These are phyloP conservation scores for Vickermania ingenoplastis DNA, from an alignment of 208 protist genomes.

Conservation along the genomic window DNA sequence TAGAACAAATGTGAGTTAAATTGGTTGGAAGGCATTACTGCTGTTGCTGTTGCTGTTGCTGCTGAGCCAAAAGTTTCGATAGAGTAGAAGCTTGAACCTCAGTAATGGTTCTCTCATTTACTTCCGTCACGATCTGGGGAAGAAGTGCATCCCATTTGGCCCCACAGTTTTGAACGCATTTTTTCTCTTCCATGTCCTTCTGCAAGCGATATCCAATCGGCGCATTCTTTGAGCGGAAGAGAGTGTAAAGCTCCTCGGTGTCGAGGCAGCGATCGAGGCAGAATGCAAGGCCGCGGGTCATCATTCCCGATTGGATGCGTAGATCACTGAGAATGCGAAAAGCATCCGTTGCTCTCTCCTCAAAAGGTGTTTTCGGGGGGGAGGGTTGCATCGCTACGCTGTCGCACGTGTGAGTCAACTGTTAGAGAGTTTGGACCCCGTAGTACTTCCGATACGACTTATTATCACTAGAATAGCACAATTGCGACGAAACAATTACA, in stretches of 20 bases:
- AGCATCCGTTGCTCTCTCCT: constrained; percentile 52
- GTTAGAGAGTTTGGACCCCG: too few species aligned
- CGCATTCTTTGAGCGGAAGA: constrained; percentile 67
- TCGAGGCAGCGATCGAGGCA: constrained; percentile 78
- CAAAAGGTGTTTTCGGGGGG: constrained; percentile 60
- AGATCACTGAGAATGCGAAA: constrained; percentile 47
- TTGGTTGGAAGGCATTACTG: neutral
- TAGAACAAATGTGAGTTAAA: neutral
- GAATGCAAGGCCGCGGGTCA: constrained; percentile 39
- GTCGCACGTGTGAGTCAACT: too few species aligned
- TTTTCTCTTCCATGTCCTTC: constrained; percentile 78
- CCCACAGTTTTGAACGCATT: constrained; percentile 64
- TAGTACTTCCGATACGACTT: too few species aligned
- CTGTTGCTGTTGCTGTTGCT: constrained; percentile 8
- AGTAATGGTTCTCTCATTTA: constrained; percentile 37
- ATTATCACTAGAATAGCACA: too few species aligned
- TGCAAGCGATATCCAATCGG: constrained; percentile 67
- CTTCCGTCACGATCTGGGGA: constrained; percentile 21
- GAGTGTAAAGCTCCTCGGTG: constrained; percentile 82
- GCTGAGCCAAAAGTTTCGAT: constrained; percentile 47
- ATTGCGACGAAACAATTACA: too few species aligned
- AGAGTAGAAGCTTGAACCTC: constrained; percentile 56
- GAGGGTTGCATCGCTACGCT: constrained; percentile 54
- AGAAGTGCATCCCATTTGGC: constrained; percentile 72
- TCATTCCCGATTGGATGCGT: constrained; percentile 45